Percentiles rank a stretch among this genome's conserved stretches.
phyloP scores from a whole-genome alignment of 257 asterid genomes.

The Datura wrightii region DNA sequence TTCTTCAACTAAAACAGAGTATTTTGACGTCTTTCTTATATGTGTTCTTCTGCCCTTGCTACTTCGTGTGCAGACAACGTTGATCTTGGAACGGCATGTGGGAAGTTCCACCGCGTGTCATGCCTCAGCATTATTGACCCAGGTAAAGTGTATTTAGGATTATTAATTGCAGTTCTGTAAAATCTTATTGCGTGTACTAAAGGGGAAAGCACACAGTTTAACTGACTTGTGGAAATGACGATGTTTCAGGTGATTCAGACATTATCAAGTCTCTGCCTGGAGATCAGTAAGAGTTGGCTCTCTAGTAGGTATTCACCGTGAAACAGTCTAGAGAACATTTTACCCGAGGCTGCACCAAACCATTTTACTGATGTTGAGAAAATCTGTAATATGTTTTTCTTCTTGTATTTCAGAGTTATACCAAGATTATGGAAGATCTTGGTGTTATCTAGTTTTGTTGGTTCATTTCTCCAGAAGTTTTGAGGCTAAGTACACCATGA shows the following conservation, averaged over 20 bases:
- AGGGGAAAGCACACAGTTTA: neutral
- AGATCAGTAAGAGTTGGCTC: slow-evolving; percentile 48
- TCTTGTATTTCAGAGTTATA: slow-evolving; percentile 3
- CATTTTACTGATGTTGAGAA: slow-evolving; percentile 23
- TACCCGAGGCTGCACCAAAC: slow-evolving; percentile 23
- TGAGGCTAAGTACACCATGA: neutral
- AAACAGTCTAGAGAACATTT: neutral
- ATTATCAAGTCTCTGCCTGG: slow-evolving; percentile 69
- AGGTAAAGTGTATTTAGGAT: slow-evolving; percentile 42
- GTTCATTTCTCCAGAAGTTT: neutral
- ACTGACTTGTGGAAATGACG: neutral
- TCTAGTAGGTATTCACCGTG: slow-evolving; percentile 1
- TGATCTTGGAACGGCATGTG: slow-evolving; percentile 83
- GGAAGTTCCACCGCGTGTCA: slow-evolving; percentile 71
- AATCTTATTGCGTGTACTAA: neutral
- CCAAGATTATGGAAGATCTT: slow-evolving; percentile 17
- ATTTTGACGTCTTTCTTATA: neutral
- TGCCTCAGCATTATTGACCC: slow-evolving; percentile 83
- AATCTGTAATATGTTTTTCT: slow-evolving; percentile 17
- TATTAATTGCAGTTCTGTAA: neutral
- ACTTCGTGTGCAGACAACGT: slow-evolving; percentile 57
- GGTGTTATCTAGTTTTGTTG: slow-evolving; percentile 14
- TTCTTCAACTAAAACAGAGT: neutral
- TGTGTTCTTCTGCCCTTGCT: neutral
- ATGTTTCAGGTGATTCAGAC: slow-evolving; percentile 70